A percentile compares a stretch with the other conserved stretches of the same genome.
phyloP scores from a whole-genome alignment of 1,284 basidiomycete genomes.

The Tilletia walkeri region DNA sequence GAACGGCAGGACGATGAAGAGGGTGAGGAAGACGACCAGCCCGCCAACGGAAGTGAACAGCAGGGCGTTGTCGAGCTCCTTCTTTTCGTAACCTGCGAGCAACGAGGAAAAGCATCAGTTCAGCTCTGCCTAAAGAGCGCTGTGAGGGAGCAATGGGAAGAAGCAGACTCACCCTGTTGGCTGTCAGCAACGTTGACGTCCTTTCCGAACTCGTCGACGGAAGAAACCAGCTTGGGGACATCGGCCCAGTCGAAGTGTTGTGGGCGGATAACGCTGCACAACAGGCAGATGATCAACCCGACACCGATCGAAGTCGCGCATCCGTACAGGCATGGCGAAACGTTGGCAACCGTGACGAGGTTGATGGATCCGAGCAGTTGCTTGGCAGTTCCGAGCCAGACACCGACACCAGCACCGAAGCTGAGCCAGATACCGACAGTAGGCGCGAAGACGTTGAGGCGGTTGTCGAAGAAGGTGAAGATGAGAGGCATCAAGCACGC shows the following conservation, averaged over 20 bases:
- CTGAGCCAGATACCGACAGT: slow-evolving; percentile 42
- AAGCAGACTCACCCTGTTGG: not conserved
- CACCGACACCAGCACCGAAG: slow-evolving; percentile 42
- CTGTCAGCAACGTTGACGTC: slow-evolving; percentile 19
- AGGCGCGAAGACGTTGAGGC: slow-evolving; percentile 23
- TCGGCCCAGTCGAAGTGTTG: slow-evolving; percentile 39
- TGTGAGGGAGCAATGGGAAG: not conserved
- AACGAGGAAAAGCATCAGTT: slow-evolving; percentile 5
- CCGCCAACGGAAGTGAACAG: slow-evolving; percentile 25
- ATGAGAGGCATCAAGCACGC: slow-evolving; percentile 37
- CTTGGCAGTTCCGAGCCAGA: slow-evolving; percentile 47
- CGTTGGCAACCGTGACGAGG: slow-evolving; percentile 32
- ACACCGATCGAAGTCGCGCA: slow-evolving; percentile 42
- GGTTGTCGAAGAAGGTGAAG: slow-evolving; percentile 46
- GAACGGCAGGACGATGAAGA: slow-evolving; percentile 54
- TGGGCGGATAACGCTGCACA: slow-evolving; percentile 30
- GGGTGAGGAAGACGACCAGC: slow-evolving; percentile 38
- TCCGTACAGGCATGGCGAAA: slow-evolving; percentile 42
- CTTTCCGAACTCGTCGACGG: slow-evolving; percentile 21
- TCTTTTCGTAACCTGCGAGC: slow-evolving; percentile 20
- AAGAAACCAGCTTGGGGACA: slow-evolving; percentile 25
- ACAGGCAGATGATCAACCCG: slow-evolving; percentile 27
- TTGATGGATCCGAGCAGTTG: slow-evolving; percentile 34
- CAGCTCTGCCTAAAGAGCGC: slow-evolving; percentile 16
- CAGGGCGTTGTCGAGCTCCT: slow-evolving; percentile 31